These are phyloP conservation scores for Talaromyces sp. DNA, from an alignment of 2,329 filamentous ascomycete species.

Conservation along the genomic window DNA sequence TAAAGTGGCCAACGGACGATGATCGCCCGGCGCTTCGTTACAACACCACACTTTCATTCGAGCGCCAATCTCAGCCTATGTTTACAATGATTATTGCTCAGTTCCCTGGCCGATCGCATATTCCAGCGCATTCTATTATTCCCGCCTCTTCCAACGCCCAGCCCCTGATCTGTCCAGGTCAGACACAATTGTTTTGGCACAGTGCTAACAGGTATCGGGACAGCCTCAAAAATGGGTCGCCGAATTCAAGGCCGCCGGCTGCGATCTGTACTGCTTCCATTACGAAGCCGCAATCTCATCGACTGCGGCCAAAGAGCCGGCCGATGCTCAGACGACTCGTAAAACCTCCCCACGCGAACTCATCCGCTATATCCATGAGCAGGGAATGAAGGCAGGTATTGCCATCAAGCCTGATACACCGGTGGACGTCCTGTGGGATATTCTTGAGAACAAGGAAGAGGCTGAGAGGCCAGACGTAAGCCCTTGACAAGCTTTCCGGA, in stretches of 20 bases:
- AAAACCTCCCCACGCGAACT: constrained; percentile 80
- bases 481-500: constrained; percentile 13
- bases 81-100: background rate
- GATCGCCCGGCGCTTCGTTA: background rate
- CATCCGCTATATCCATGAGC: constrained; percentile 83
- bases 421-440: constrained; percentile 88
- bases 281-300: constrained; percentile 89
- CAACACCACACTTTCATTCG: background rate
- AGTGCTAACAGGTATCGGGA: background rate
- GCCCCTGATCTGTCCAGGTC: background rate
- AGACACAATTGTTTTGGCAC: background rate
- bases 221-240: constrained; percentile 88
- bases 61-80: background rate
- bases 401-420: constrained; percentile 90
- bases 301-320: constrained; percentile 74
- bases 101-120: background rate
- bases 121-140: background rate
- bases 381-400: constrained; percentile 84
- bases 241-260: constrained; percentile 88
- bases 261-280: constrained; percentile 99
- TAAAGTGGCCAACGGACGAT: background rate
- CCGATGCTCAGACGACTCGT: constrained; percentile 56
- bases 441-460: constrained; percentile 66
- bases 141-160: too few relatives aligned
- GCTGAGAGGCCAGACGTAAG: constrained; percentile 84